Evolutionary conservation across 2,329 filamentous ascomycete genomes (phyloP).

Genomic region (Ascocoryne sarcoides): DNA sequence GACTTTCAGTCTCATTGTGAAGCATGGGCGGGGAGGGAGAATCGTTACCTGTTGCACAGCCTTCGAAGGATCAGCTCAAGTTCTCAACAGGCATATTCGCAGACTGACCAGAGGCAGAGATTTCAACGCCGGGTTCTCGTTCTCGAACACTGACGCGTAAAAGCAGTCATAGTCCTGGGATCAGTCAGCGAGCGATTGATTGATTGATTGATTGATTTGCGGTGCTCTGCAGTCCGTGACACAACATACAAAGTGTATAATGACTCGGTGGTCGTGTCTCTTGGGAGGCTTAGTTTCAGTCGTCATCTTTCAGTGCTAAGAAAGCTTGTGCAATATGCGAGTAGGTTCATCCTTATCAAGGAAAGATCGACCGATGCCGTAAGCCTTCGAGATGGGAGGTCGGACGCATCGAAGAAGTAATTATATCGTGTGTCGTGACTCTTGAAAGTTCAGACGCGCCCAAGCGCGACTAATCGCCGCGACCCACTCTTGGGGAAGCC

Average conservation of each 20-base stretch:
- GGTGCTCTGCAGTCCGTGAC: background rate
- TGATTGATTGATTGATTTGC: background rate
- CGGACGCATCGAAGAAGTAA: too few species aligned
- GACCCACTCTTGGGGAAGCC: too few species aligned
- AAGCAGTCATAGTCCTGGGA: conserved; percentile 77
- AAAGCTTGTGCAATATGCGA: conserved; percentile 5
- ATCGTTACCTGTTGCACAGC: conserved; percentile 27
- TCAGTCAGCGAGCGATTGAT: background rate
- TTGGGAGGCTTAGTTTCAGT: conserved; percentile 7
- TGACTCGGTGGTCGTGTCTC: conserved; percentile 13
- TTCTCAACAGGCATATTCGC: background rate
- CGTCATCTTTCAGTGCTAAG: conserved; percentile 5
- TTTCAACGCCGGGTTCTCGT: conserved; percentile 65
- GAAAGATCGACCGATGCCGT: too few species aligned
- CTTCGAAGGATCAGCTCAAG: conserved; percentile 17
- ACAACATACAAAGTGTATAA: conserved; percentile 52
- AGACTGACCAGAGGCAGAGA: conserved; percentile 71
- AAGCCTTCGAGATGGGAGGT: too few species aligned
- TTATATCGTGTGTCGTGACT: too few species aligned
- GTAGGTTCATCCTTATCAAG: conserved; percentile 7
- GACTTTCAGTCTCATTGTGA: conserved; percentile 40
- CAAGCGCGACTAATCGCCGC: too few species aligned
- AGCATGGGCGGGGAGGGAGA: background rate
- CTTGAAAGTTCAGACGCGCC: too few species aligned
- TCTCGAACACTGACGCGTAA: conserved; percentile 82